phyloP scores from a whole-genome alignment of 345 rosid genomes.

The Boechera stricta region DNA sequence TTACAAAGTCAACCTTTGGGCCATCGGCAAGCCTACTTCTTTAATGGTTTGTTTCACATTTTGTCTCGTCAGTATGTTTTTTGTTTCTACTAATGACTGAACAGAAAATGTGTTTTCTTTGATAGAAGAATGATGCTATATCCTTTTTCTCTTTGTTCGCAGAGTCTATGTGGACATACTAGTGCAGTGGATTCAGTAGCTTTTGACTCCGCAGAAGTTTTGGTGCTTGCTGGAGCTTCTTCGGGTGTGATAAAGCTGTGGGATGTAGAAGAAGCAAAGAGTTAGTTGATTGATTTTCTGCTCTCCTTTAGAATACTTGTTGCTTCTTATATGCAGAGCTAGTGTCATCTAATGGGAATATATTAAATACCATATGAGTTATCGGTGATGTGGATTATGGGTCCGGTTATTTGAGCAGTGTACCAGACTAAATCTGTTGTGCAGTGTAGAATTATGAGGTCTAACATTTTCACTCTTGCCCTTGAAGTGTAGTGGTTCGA shows the following conservation, averaged over 20 bases:
- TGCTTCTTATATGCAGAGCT: not conserved
- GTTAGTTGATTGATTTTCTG: conserved; percentile 46
- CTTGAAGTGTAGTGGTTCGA: conserved; percentile 99
- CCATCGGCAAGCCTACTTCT: conserved; percentile 84
- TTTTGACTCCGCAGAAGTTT: conserved; percentile 48
- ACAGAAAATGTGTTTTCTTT: not conserved
- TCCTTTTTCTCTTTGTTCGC: conserved; percentile 9
- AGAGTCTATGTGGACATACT: conserved; percentile 50
- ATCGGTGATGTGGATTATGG: not conserved
- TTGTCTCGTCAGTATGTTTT: conserved; percentile 3
- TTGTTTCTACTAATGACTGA: not conserved
- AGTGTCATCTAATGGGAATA: not conserved
- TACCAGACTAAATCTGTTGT: not conserved
- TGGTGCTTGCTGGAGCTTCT: conserved; percentile 52
- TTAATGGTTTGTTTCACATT: conserved; percentile 64
- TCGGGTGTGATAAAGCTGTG: conserved; percentile 50
- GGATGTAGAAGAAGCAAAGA: conserved; percentile 51
- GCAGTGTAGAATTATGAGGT: conserved; percentile 30
- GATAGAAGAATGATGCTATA: not conserved
- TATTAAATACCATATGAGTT: not conserved
- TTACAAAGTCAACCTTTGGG: conserved; percentile 90
- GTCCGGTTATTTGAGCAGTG: conserved; percentile 3
- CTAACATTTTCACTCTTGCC: conserved; percentile 58
- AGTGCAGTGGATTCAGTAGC: conserved; percentile 50
- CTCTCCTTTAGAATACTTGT: not conserved